Conservation (phyloP, 805 yeast species). For the Zygosaccharomyces pseudorouxii region DNA sequence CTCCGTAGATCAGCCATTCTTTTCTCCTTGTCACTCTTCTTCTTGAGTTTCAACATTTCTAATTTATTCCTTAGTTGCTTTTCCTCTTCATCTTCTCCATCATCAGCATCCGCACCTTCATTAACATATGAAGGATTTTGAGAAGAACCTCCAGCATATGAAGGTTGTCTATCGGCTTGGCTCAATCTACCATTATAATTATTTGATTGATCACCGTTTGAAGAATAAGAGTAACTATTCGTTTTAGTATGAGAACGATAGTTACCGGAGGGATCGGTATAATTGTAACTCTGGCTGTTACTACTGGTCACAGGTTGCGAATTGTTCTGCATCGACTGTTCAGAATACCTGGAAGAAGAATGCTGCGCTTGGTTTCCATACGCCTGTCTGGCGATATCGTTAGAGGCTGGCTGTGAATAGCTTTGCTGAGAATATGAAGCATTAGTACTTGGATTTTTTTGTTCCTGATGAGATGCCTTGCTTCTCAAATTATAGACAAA, state of each 20-base stretch:
- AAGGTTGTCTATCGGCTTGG: not conserved
- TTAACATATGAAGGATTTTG: not conserved
- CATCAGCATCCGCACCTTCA: constrained; percentile 24
- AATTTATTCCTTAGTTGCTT: constrained; percentile 37
- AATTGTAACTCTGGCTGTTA: not conserved
- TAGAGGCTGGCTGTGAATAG: not conserved
- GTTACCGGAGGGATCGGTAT: not conserved
- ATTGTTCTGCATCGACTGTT: not conserved
- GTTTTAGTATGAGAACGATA: not conserved
- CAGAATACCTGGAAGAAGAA: not conserved
- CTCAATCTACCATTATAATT: not conserved
- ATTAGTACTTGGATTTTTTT: not conserved
- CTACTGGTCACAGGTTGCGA: not conserved
- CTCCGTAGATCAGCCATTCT: constrained; percentile 51
- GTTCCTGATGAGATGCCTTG: not conserved
- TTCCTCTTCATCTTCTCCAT: constrained; percentile 45
- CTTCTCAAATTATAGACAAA: constrained; percentile 52
- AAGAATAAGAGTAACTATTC: not conserved
- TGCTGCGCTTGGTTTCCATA: not conserved
- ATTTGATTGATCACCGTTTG: not conserved
- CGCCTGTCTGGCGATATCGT: not conserved
- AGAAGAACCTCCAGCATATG: not conserved
- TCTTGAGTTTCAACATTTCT: constrained; percentile 43
- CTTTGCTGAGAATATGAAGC: not conserved
- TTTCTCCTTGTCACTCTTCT: constrained; percentile 54